Evolutionary conservation across 2,329 filamentous ascomycete genomes (phyloP).

Genomic region (Cryoendolithus antarcticus): DNA sequence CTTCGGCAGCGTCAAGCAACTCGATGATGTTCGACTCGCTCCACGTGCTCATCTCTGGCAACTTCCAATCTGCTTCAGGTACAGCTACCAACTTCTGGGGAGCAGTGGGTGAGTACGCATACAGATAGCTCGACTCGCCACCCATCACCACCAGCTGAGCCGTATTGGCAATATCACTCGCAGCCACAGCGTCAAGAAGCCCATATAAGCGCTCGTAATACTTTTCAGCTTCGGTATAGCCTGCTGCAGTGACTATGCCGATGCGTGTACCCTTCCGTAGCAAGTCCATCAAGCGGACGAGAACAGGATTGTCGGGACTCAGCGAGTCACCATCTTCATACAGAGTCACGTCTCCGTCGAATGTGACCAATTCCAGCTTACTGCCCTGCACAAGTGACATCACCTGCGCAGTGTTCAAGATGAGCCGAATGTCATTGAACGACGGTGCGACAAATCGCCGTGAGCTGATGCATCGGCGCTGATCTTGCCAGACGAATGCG

Average conservation of each 20-base stretch:
- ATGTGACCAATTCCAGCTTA: constrained; percentile 74
- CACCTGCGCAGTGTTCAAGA: constrained; percentile 88
- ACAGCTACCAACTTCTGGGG: constrained; percentile 57
- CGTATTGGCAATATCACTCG: constrained; percentile 47
- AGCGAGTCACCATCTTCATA: constrained; percentile 75
- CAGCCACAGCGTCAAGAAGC: constrained; percentile 65
- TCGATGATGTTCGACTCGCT: constrained; percentile 61
- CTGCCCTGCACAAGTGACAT: constrained; percentile 73
- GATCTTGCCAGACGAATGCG: constrained; percentile 84
- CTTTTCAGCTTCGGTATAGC: constrained; percentile 74
- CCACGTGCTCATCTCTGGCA: constrained; percentile 68
- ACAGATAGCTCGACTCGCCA: constrained; percentile 91
- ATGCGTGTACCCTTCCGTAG: constrained; percentile 69
- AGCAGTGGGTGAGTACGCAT: constrained; percentile 57
- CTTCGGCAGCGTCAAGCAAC: constrained; percentile 82
- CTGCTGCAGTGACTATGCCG: constrained; percentile 92
- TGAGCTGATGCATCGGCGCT: constrained; percentile 73
- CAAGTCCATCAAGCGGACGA: constrained; percentile 55
- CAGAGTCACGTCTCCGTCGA: constrained; percentile 93
- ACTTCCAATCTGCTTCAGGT: constrained; percentile 55
- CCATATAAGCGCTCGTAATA: constrained; percentile 84
- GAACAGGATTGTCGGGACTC: constrained; percentile 62
- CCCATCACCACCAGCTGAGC: constrained; percentile 85
- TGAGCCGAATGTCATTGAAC: constrained; percentile 89
- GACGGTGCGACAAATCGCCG: constrained; percentile 88